phyloP scores from a whole-genome alignment of 768 basidiomycete genomes.

The Mycena amicta region DNA sequence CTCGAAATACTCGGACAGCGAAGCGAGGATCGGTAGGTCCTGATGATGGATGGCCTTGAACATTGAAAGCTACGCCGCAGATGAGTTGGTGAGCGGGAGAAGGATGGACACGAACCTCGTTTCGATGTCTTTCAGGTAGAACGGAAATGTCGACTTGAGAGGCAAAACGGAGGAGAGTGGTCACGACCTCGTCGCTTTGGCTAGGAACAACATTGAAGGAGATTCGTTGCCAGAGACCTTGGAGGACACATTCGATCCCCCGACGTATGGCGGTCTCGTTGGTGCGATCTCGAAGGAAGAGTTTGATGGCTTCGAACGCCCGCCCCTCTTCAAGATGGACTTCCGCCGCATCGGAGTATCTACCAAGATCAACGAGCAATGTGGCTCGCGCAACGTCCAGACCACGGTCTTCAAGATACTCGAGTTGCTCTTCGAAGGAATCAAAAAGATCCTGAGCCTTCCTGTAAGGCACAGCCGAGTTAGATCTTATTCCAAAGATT shows the following conservation, averaged over 20 bases:
- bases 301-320: slow-evolving; percentile 45
- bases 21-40: slow-evolving; percentile 30
- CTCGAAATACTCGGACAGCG: slow-evolving; percentile 35
- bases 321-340: slow-evolving; percentile 52
- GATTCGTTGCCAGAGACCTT: slow-evolving; percentile 47
- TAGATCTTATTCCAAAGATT: neutral
- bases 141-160: slow-evolving; percentile 15
- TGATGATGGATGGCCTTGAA: slow-evolving; percentile 34
- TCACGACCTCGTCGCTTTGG: slow-evolving; percentile 14
- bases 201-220: slow-evolving; percentile 39
- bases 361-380: slow-evolving; percentile 45
- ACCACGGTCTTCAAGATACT: slow-evolving; percentile 57
- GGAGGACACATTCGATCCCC: slow-evolving; percentile 43
- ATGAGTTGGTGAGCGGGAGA: neutral
- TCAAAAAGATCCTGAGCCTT: slow-evolving; percentile 51
- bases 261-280: slow-evolving; percentile 30
- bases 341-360: slow-evolving; percentile 52
- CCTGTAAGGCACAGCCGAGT: slow-evolving; percentile 33
- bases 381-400: slow-evolving; percentile 51
- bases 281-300: slow-evolving; percentile 40
- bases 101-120: slow-evolving; percentile 16
- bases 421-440: slow-evolving; percentile 52
- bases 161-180: slow-evolving; percentile 31
- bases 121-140: slow-evolving; percentile 7
- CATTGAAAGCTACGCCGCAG: slow-evolving; percentile 34